Percentiles rank a stretch among this genome's conserved stretches.
phyloP scores from a whole-genome alignment of 306 rosid species.

The Quercus glauca region DNA sequence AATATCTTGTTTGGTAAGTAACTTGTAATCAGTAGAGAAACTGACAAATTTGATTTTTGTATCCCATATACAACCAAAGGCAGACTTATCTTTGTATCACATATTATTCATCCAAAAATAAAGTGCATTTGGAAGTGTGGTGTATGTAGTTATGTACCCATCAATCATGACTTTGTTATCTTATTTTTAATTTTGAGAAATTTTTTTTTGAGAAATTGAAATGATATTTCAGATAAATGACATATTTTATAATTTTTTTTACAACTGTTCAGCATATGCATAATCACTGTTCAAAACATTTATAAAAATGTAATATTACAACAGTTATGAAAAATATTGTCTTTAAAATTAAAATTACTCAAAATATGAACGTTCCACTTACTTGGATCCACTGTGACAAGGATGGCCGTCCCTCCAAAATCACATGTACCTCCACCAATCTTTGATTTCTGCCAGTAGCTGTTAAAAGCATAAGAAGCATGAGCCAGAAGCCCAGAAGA shows the following conservation, averaged over 20 bases:
- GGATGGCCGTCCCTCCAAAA: constrained; percentile 93
- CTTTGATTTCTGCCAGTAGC: constrained; percentile 76
- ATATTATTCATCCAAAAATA: neutral
- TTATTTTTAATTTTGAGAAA: too few relatives aligned
- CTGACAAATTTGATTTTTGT: neutral
- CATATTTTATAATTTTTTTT: too few relatives aligned
- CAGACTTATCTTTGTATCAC: neutral
- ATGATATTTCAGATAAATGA: too few relatives aligned
- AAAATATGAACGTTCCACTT: constrained; percentile 20
- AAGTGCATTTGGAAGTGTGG: neutral
- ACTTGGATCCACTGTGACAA: constrained; percentile 82
- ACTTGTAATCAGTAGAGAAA: neutral
- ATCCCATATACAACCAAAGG: neutral
- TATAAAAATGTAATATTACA: too few relatives aligned
- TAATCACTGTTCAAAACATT: too few relatives aligned
- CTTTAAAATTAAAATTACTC: too few relatives aligned
- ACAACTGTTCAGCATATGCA: too few relatives aligned
- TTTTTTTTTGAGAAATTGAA: too few relatives aligned
- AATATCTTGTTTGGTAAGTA: too few relatives aligned
- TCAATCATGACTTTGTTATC: neutral
- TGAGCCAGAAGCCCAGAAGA: constrained; percentile 58
- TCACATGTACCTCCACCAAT: constrained; percentile 77
- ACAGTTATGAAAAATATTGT: too few relatives aligned
- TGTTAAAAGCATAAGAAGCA: constrained; percentile 86
- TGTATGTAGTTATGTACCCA: neutral